Conservation (phyloP, 257 asterid species). For the Ajuga chamaepitys region DNA sequence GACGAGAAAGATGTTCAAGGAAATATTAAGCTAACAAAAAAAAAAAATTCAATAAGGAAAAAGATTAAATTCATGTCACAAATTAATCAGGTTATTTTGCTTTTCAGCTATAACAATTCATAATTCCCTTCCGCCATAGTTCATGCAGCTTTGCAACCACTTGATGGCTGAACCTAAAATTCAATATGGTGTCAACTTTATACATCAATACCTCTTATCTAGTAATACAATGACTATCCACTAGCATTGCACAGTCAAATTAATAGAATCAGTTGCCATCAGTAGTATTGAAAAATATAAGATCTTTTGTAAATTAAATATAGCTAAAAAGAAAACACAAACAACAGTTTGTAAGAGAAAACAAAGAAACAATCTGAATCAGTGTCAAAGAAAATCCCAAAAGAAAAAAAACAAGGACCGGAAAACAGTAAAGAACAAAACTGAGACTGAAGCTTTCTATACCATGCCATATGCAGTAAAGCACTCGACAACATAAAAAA, state of each 20-base stretch:
- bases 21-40: not conserved
- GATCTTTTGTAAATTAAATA: not conserved
- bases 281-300: constrained; percentile 1
- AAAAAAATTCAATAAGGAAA: not conserved
- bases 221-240: not conserved
- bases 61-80: not conserved
- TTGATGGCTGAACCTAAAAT: constrained; percentile 2
- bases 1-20: too few relatives aligned
- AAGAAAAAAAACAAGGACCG: not conserved
- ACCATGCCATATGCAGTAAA: constrained; percentile 8
- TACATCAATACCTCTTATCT: not conserved
- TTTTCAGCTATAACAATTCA: not conserved
- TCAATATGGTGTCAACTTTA: not conserved
- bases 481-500: constrained; percentile 6
- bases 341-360: constrained; percentile 1
- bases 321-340: not conserved
- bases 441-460: not conserved
- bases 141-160: constrained; percentile 5
- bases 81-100: not conserved
- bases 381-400: not conserved
- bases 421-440: not conserved
- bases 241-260: not conserved
- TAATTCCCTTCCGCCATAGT: not conserved
- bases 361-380: not conserved
- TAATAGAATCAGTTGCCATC: not conserved